phyloP scores from a whole-genome alignment of 2,329 filamentous ascomycete species.

The Colletotrichum theobromicola region DNA sequence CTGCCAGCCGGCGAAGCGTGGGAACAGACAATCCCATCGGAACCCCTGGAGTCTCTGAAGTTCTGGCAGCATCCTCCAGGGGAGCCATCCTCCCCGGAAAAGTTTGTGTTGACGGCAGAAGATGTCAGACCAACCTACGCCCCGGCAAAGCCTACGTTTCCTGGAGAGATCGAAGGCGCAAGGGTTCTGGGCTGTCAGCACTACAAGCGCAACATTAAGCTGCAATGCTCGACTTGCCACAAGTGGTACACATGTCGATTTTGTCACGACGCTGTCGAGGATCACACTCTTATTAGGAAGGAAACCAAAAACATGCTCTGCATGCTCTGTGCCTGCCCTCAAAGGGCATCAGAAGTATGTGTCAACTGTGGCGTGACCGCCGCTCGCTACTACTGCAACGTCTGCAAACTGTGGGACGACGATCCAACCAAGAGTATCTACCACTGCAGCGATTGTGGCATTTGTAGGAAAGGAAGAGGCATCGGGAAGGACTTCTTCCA shows the following conservation, averaged over 20 bases:
- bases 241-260: slow-evolving; percentile 95
- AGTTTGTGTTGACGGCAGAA: slow-evolving; percentile 58
- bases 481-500: slow-evolving; percentile 97
- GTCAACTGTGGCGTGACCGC: slow-evolving; percentile 76
- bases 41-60: slow-evolving; percentile 59
- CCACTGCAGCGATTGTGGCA: slow-evolving; percentile 94
- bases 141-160: slow-evolving; percentile 52
- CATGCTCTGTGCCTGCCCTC: slow-evolving; percentile 90
- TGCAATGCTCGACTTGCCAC: slow-evolving; percentile 89
- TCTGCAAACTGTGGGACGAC: slow-evolving; percentile 98
- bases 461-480: slow-evolving; percentile 88
- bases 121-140: slow-evolving; percentile 74
- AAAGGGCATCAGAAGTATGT: slow-evolving; percentile 81
- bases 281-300: slow-evolving; percentile 78
- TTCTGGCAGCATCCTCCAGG: slow-evolving; percentile 60
- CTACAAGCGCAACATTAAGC: slow-evolving; percentile 94
- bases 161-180: slow-evolving; percentile 49
- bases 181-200: slow-evolving; percentile 79
- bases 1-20: slow-evolving; percentile 27
- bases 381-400: slow-evolving; percentile 89
- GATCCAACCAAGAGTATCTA: slow-evolving; percentile 91
- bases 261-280: slow-evolving; percentile 86
- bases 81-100: slow-evolving; percentile 43
- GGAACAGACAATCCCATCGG: slow-evolving; percentile 47
- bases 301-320: slow-evolving; percentile 96